Evolutionary conservation across 1,284 basidiomycete genomes (phyloP).

Genomic region (Cystobasidium slooffiae): DNA sequence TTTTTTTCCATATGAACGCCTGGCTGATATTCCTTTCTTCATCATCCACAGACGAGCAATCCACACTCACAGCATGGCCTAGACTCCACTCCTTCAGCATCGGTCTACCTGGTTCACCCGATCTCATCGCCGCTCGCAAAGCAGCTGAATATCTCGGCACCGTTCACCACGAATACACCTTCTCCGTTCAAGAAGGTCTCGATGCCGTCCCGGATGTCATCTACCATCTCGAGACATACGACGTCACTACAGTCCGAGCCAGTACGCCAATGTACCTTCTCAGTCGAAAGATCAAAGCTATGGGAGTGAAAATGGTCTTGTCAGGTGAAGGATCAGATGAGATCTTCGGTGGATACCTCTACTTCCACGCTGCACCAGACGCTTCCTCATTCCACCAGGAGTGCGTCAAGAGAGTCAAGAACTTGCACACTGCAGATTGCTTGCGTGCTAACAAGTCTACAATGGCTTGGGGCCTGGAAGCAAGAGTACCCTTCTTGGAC

Average conservation of each 20-base stretch:
- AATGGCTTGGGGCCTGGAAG: conserved; percentile 99
- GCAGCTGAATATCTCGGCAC: conserved; percentile 94
- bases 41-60: conserved; percentile 39
- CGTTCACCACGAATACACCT: conserved; percentile 96
- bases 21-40: neutral
- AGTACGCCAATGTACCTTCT: conserved; percentile 98
- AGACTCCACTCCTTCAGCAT: conserved; percentile 98
- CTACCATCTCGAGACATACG: conserved; percentile 98
- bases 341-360: conserved; percentile 96
- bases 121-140: conserved; percentile 90
- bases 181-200: conserved; percentile 97
- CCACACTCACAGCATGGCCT: conserved; percentile 86
- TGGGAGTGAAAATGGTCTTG: conserved; percentile 99
- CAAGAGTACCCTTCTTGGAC: conserved; percentile 98
- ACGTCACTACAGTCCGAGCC: conserved; percentile 97
- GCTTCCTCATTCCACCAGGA: conserved; percentile 91
- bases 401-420: conserved; percentile 92
- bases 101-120: conserved; percentile 92
- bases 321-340: conserved; percentile 98
- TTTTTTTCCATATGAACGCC: no score
- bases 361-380: conserved; percentile 98
- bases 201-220: conserved; percentile 98
- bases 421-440: conserved; percentile 97
- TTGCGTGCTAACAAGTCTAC: conserved; percentile 98
- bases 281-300: conserved; percentile 98